These are phyloP conservation scores for Cladosporium austrohemisphaericum DNA, from an alignment of 2,329 filamentous ascomycete species.

Conservation along the genomic window DNA sequence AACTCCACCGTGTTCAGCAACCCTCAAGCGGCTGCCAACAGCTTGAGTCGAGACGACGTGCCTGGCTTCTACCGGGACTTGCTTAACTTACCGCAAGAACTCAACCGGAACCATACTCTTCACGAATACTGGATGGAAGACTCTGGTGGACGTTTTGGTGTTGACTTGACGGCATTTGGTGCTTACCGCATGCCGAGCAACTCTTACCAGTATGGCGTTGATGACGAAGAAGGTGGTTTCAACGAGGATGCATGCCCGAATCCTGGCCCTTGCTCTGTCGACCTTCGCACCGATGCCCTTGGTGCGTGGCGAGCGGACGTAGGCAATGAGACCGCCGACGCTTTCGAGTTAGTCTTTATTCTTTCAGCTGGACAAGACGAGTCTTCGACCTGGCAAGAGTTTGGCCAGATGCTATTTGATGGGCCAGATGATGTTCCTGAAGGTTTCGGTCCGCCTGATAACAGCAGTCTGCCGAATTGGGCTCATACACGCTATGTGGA, in stretches of 20 bases:
- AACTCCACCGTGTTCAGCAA: conserved; percentile 51
- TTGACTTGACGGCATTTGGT: conserved; percentile 52
- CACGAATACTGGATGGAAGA: conserved; percentile 59
- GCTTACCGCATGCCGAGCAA: conserved; percentile 48
- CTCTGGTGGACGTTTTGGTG: conserved; percentile 50
- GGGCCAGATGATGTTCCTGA: conserved; percentile 47
- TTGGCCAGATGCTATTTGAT: conserved; percentile 53
- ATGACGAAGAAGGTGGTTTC: conserved; percentile 41
- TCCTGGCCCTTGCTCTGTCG: conserved; percentile 41
- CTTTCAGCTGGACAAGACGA: conserved; percentile 55
- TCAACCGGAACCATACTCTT: conserved; percentile 52
- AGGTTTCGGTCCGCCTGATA: conserved; percentile 48
- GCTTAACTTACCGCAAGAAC: conserved; percentile 47
- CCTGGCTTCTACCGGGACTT: conserved; percentile 51
- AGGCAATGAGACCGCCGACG: conserved; percentile 46
- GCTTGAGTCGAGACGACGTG: conserved; percentile 45
- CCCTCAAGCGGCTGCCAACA: conserved; percentile 43
- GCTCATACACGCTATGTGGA: conserved; percentile 51
- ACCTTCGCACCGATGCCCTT: conserved; percentile 49
- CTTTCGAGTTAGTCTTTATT: conserved; percentile 53
- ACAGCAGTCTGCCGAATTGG: conserved; percentile 42
- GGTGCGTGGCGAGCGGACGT: conserved; percentile 51
- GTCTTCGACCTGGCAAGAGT: conserved; percentile 55
- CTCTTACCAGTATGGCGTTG: conserved; percentile 51
- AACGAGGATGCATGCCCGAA: conserved; percentile 49